Evolutionary conservation across 495 filamentous ascomycete species (phyloP).

Genomic region (Trichoderma erinaceum): DNA sequence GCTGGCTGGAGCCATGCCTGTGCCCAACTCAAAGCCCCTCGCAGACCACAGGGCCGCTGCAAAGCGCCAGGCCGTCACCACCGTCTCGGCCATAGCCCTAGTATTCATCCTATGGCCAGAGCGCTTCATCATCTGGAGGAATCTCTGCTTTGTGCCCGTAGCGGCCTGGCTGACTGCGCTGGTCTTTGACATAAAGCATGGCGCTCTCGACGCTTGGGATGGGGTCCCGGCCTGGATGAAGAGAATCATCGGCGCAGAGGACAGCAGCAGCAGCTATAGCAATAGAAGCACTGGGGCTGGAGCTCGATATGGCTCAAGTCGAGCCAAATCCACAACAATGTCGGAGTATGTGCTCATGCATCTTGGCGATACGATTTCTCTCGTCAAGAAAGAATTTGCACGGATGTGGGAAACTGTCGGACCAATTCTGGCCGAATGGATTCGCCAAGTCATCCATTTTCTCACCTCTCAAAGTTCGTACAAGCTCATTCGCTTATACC

Average conservation of each 20-base stretch:
- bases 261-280: neutral
- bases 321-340: neutral
- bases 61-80: conserved; percentile 2
- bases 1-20: neutral
- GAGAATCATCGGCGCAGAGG: conserved; percentile 2
- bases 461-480: neutral
- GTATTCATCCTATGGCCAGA: conserved; percentile 9
- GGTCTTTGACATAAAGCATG: conserved; percentile 6
- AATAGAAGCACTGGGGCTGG: neutral
- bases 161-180: neutral
- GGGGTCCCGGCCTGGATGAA: conserved; percentile 1
- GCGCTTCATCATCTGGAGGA: neutral
- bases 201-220: conserved; percentile 1
- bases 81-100: neutral
- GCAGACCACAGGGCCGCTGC: neutral
- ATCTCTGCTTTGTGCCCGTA: neutral
- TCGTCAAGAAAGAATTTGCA: neutral
- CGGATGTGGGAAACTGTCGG: neutral
- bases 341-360: neutral
- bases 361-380: neutral
- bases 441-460: neutral
- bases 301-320: neutral
- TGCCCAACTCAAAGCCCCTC: neutral
- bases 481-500: neutral
- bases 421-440: neutral